Evolutionary conservation across 139 green algal genomes (phyloP).

Genomic region (Volvox reticuliferus): DNA sequence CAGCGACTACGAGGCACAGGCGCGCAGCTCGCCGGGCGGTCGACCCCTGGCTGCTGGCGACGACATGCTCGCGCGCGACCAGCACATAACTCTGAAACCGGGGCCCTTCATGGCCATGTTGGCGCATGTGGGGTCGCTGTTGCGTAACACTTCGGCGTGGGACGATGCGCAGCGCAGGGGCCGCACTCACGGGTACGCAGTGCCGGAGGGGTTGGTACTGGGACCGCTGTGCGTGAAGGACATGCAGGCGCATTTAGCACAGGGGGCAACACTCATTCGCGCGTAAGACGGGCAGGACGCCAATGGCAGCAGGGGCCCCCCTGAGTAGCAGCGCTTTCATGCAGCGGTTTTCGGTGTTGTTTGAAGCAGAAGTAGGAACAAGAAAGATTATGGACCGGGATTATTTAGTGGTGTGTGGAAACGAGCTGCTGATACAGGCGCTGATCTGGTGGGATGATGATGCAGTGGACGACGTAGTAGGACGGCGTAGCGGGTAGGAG

Average conservation of each 20-base stretch:
- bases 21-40: background rate
- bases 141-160: background rate
- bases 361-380: too few relatives aligned
- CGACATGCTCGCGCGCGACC: conserved; percentile 8
- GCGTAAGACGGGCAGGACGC: background rate
- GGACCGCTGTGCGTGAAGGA: conserved; percentile 7
- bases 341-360: too few relatives aligned
- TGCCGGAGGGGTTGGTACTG: background rate
- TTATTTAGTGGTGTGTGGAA: too few relatives aligned
- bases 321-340: too few relatives aligned
- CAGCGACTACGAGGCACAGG: conserved; percentile 22
- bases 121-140: background rate
- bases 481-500: too few relatives aligned
- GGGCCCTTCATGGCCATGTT: conserved; percentile 1
- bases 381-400: too few relatives aligned
- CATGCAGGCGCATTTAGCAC: background rate
- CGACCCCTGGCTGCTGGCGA: background rate
- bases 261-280: background rate
- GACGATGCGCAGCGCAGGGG: background rate
- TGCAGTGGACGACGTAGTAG: too few relatives aligned
- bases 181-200: background rate
- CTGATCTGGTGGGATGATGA: too few relatives aligned
- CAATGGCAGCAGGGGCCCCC: too few relatives aligned
- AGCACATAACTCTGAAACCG: conserved; percentile 1
- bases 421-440: too few relatives aligned